Percentiles rank a stretch among this genome's conserved stretches.
Evolutionary conservation across 768 basidiomycete genomes (phyloP).

Genomic region (Suillus discolor): DNA sequence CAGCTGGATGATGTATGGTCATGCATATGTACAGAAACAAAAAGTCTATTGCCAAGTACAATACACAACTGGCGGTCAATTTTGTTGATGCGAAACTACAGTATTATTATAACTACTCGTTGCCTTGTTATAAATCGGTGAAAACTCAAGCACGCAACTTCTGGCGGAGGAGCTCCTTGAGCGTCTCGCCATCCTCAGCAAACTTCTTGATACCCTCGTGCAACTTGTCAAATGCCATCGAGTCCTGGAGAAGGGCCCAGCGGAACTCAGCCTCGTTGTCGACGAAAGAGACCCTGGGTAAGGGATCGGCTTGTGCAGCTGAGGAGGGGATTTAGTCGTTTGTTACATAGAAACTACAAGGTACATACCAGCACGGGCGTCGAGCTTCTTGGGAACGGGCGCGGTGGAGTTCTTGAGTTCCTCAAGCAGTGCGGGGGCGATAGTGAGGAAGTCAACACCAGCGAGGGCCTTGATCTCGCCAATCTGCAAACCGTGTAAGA

Average conservation of each 20-base stretch:
- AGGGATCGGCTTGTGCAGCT: constrained; percentile 60
- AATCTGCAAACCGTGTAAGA: constrained; percentile 42
- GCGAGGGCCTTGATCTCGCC: constrained; percentile 95
- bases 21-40: background rate
- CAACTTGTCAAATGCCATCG: constrained; percentile 99
- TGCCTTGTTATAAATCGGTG: background rate
- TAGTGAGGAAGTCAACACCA: constrained; percentile 97
- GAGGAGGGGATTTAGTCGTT: background rate
- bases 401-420: constrained; percentile 84
- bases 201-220: constrained; percentile 99
- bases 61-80: background rate
- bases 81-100: background rate
- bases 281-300: constrained; percentile 81
- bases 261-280: constrained; percentile 97
- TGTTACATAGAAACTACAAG: background rate
- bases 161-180: constrained; percentile 79
- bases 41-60: constrained; percentile 4
- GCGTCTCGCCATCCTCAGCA: constrained; percentile 89
- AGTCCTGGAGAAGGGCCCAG: constrained; percentile 88
- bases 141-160: constrained; percentile 45
- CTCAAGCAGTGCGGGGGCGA: constrained; percentile 87
- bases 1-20: background rate
- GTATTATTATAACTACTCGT: background rate
- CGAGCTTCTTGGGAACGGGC: constrained; percentile 84
- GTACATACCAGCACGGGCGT: constrained; percentile 49